Percentiles rank a stretch among this genome's conserved stretches.
These are phyloP conservation scores for Aspergillus kassunensis DNA, from an alignment of 495 filamentous ascomycete genomes.

Conservation along the genomic window DNA sequence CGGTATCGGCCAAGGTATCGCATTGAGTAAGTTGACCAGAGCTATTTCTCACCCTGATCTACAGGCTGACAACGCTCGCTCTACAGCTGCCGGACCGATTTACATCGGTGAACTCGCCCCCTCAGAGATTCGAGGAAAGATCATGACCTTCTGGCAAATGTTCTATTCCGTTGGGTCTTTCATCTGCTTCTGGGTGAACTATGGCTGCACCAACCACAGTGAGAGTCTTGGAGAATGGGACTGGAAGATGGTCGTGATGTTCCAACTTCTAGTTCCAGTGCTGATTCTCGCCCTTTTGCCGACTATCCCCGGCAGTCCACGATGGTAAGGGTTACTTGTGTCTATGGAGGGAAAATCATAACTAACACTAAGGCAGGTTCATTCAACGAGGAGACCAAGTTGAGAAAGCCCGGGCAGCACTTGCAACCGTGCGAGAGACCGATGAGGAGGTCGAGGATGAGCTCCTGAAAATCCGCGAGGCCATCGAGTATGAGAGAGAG, in stretches of 20 bases:
- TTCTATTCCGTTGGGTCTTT: slow-evolving; percentile 62
- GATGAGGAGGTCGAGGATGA: slow-evolving; percentile 59
- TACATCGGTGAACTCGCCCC: slow-evolving; percentile 61
- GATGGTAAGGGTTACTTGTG: slow-evolving; percentile 37
- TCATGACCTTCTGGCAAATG: slow-evolving; percentile 68
- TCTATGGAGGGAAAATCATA: background rate
- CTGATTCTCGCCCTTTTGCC: slow-evolving; percentile 50
- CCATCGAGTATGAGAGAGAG: slow-evolving; percentile 59
- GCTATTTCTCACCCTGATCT: background rate
- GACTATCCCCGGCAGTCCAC: slow-evolving; percentile 55
- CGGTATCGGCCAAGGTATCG: slow-evolving; percentile 62
- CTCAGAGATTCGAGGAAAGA: slow-evolving; percentile 55
- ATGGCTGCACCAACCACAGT: slow-evolving; percentile 49
- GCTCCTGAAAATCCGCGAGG: slow-evolving; percentile 52
- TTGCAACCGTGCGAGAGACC: slow-evolving; percentile 50
- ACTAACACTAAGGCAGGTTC: slow-evolving; percentile 30
- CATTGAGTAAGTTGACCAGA: slow-evolving; percentile 46
- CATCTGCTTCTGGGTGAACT: slow-evolving; percentile 61
- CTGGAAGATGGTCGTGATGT: slow-evolving; percentile 60
- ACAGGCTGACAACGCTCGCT: background rate
- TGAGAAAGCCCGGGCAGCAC: slow-evolving; percentile 49
- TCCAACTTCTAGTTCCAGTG: slow-evolving; percentile 54
- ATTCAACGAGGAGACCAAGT: slow-evolving; percentile 50
- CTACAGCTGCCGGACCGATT: slow-evolving; percentile 51
- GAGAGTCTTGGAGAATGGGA: slow-evolving; percentile 55